phyloP scores from a whole-genome alignment of 257 asterid genomes.

The Paraleonurus japonicus region DNA sequence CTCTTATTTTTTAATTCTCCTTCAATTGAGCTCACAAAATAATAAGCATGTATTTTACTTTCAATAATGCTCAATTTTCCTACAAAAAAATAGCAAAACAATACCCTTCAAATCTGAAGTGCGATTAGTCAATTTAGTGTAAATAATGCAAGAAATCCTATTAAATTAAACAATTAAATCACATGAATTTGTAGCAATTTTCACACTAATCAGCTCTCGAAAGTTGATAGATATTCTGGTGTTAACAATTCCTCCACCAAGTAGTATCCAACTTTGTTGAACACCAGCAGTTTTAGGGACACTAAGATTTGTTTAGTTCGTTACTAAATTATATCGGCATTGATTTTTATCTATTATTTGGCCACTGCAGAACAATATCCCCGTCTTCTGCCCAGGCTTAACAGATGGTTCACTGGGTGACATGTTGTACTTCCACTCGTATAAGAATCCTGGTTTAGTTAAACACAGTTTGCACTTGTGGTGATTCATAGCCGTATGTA shows the following conservation, averaged over 20 bases:
- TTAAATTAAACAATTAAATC: too few relatives aligned
- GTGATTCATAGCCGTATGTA: slow-evolving; percentile 1
- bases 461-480: background rate
- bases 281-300: background rate
- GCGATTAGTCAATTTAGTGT: too few relatives aligned
- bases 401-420: slow-evolving; percentile 96
- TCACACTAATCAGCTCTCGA: too few relatives aligned
- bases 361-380: slow-evolving; percentile 67
- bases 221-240: background rate
- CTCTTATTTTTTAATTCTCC: too few relatives aligned
- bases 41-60: too few relatives aligned
- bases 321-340: background rate
- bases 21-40: too few relatives aligned
- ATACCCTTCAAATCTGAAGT: too few relatives aligned
- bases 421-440: slow-evolving; percentile 90
- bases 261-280: background rate
- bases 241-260: background rate
- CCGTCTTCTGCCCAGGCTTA: slow-evolving; percentile 88
- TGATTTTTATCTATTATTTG: background rate
- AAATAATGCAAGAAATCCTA: too few relatives aligned
- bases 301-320: background rate
- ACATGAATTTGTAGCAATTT: too few relatives aligned
- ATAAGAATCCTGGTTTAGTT: slow-evolving; percentile 72
- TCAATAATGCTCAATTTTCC: too few relatives aligned
- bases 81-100: too few relatives aligned